phyloP scores from a whole-genome alignment of 768 basidiomycete species.

The Butyriboletus loyo region DNA sequence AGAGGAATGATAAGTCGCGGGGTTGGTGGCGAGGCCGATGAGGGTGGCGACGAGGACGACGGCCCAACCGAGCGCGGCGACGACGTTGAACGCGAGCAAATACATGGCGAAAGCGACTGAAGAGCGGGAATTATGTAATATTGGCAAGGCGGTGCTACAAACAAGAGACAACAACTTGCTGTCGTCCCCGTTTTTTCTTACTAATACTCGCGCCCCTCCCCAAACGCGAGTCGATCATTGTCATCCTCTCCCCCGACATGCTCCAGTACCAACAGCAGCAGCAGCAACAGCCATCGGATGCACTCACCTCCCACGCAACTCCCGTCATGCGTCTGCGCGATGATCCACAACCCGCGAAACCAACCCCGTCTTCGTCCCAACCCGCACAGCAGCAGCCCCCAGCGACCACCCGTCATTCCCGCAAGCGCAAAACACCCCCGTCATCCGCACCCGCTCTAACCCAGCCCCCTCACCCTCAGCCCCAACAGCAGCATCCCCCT shows the following conservation, averaged over 20 bases:
- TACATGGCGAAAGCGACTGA: conserved; percentile 38
- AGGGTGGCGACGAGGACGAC: conserved; percentile 61
- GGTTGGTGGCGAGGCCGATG: conserved; percentile 35
- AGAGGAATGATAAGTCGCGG: conserved; percentile 28
- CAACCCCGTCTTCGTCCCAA: conserved; percentile 18
- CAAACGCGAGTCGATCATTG: conserved; percentile 31
- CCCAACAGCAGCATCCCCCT: conserved; percentile 29
- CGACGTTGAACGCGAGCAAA: conserved; percentile 73
- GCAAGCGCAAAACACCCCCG: conserved; percentile 73
- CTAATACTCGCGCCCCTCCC: conserved; percentile 37
- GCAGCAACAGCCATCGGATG: conserved; percentile 18
- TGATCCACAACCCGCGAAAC: conserved; percentile 35
- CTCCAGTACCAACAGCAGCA: conserved; percentile 27
- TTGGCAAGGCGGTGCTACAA: conserved; percentile 15
- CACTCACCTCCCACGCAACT: conserved; percentile 12
- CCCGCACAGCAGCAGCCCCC: conserved; percentile 2
- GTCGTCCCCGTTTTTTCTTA: conserved; percentile 30
- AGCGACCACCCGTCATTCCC: conserved; percentile 28
- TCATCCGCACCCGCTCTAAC: conserved; percentile 22
- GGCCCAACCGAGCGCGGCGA: conserved; percentile 73
- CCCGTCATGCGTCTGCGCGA: conserved; percentile 61
- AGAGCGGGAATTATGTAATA: conserved; percentile 22
- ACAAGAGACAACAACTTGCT: conserved; percentile 21
- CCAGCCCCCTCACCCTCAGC: conserved; percentile 23
- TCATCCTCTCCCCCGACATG: conserved; percentile 24